A percentile compares a stretch with the other conserved stretches of the same genome.
These are phyloP conservation scores for Eutrema yunnanense DNA, from an alignment of 345 rosid species.

Conservation along the genomic window DNA sequence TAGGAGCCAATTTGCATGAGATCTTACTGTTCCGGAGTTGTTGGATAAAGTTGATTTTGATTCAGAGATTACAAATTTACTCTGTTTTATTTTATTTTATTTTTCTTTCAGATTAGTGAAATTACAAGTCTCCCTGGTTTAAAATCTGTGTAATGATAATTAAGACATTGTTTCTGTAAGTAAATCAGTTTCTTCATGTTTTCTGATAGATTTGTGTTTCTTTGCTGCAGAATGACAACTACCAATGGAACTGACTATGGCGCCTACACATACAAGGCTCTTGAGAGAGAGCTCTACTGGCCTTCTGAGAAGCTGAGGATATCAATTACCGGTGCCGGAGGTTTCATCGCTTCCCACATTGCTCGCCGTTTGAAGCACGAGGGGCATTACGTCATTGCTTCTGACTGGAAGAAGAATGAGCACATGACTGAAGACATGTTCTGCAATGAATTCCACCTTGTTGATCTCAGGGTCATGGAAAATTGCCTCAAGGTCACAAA, in stretches of 20 bases:
- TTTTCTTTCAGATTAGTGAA: not conserved
- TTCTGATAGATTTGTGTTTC: not conserved
- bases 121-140: not conserved
- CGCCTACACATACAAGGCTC: conserved; percentile 69
- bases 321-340: conserved; percentile 91
- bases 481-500: conserved; percentile 81
- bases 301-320: conserved; percentile 76
- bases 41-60: not conserved
- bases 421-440: conserved; percentile 99
- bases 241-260: conserved; percentile 57
- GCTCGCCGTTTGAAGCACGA: conserved; percentile 94
- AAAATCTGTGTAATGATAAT: too few species aligned
- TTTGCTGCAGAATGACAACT: conserved; percentile 62
- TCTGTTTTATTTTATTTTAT: not conserved
- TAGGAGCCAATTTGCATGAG: not conserved
- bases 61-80: not conserved
- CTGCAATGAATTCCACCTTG: conserved; percentile 94
- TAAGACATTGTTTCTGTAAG: not conserved
- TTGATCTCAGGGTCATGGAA: conserved; percentile 94
- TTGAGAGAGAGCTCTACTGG: conserved; percentile 93
- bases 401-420: conserved; percentile 99
- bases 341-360: conserved; percentile 96
- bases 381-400: conserved; percentile 94
- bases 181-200: not conserved
- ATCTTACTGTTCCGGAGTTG: not conserved